Evolutionary conservation across 2,329 filamentous ascomycete species (phyloP), one percentile per base, ranked within the genome.

Genomic region (Alternaria triticina): DNA sequence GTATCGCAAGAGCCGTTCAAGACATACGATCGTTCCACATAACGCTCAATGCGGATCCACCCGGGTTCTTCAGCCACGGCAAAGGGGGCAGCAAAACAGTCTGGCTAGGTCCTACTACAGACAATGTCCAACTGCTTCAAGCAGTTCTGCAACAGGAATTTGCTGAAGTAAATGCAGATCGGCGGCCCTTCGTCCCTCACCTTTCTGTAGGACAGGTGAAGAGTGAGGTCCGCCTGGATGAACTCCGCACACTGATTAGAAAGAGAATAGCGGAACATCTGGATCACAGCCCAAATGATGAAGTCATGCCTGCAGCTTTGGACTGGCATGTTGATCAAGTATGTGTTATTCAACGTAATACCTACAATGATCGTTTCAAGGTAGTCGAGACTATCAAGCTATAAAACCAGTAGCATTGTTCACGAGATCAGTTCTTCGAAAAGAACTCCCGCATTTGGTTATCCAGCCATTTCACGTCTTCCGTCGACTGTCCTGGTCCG

Each of bases 401-500:
- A 25, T 27, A 44, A 13, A 55, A 64, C 47, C 27, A 55, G 45
- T 59, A 66, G 55, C 52, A 51, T 36, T 5, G 27, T 20, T 10
- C 25, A 11, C 15, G 25, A 27, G n/a, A 5, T 55, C 44, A 63
- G 36, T 74, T 74, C 27, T 68, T 65, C 11, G 65, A 79, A 62
- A 89, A 86, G 55, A 90, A 86, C 7, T 79, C 78, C 15, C 80
- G 82, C 61, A 92, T 74, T 67, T 86, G 86, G 27, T 87, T 82
- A 73, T 94, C 89, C 45, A 94, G 81, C 90, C 91, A 94, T 71
- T 87, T 86, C 3, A 90, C 85, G 76, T 94, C 91, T 30, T 90
- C 88, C 61, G 85, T 86, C 68, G 86, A 91, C n/a, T 90, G 84
- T 0, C 91, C 91, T 5, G 91, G 91, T 2, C 91, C 91, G 79